A percentile compares a stretch with the other conserved stretches of the same genome.
These are phyloP conservation scores for Lizonia empirigonia DNA, from an alignment of 2,329 filamentous ascomycete genomes.

Conservation along the genomic window DNA sequence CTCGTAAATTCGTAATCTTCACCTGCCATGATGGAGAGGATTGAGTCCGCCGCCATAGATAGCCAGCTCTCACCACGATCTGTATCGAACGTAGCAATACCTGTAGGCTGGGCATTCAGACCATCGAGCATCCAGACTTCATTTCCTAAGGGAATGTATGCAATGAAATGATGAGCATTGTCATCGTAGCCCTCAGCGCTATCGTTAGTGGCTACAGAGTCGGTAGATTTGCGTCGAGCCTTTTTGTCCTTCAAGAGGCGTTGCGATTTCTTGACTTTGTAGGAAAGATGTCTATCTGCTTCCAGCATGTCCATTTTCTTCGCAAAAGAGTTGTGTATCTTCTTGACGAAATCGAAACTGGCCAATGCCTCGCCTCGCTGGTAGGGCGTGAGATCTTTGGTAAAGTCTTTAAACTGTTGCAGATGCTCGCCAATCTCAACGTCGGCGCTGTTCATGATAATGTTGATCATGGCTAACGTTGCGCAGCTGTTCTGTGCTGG, in stretches of 20 bases:
- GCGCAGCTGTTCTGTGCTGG: slow-evolving; percentile 75
- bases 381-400: slow-evolving; percentile 69
- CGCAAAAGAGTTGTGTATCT: slow-evolving; percentile 87
- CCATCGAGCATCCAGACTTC: slow-evolving; percentile 90
- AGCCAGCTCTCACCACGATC: slow-evolving; percentile 65
- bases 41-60: slow-evolving; percentile 64
- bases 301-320: slow-evolving; percentile 65
- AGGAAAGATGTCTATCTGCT: slow-evolving; percentile 73
- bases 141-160: slow-evolving; percentile 77
- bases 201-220: slow-evolving; percentile 40
- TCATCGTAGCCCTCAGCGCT: slow-evolving; percentile 59
- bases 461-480: slow-evolving; percentile 90
- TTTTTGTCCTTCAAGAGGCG: slow-evolving; percentile 41
- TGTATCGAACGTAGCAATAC: slow-evolving; percentile 55
- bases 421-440: slow-evolving; percentile 74
- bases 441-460: slow-evolving; percentile 77
- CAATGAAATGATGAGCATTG: slow-evolving; percentile 84
- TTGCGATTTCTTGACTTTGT: slow-evolving; percentile 57
- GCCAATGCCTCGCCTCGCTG: slow-evolving; percentile 77
- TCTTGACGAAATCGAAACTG: slow-evolving; percentile 75
- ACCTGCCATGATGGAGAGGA: slow-evolving; percentile 70
- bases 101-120: slow-evolving; percentile 71
- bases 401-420: slow-evolving; percentile 73
- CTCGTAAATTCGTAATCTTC: slow-evolving; percentile 77
- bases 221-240: slow-evolving; percentile 32